Conservation (phyloP, 2,329 filamentous ascomycete species). For the Domatiomyces catenatus region DNA sequence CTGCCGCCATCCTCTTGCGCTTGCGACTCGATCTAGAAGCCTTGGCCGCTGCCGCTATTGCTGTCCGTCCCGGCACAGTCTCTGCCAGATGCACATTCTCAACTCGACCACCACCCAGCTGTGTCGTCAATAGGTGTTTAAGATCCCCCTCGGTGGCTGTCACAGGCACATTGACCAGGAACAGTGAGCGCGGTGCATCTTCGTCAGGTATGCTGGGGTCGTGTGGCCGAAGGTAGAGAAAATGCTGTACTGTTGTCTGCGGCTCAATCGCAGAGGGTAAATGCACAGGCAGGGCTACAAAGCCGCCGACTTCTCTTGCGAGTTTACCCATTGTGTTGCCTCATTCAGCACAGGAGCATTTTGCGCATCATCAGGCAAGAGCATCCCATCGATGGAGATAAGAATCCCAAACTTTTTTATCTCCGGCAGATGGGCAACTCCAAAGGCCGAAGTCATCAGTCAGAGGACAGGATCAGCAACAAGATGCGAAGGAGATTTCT, state of each 20-base stretch:
- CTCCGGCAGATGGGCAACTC: background rate
- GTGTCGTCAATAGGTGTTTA: conserved; percentile 55
- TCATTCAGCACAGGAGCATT: background rate
- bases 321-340: conserved; percentile 22
- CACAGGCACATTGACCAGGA: conserved; percentile 75
- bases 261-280: conserved; percentile 50
- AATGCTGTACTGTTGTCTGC: conserved; percentile 52
- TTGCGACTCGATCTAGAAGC: conserved; percentile 29
- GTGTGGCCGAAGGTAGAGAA: conserved; percentile 75
- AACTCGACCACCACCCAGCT: conserved; percentile 64
- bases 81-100: conserved; percentile 56
- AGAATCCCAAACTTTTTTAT: background rate
- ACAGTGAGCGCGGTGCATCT: conserved; percentile 64
- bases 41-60: conserved; percentile 1
- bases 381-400: background rate
- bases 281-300: conserved; percentile 52
- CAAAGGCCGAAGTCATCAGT: background rate
- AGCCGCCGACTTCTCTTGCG: conserved; percentile 40
- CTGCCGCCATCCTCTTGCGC: conserved; percentile 37
- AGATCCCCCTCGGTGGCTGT: conserved; percentile 69
- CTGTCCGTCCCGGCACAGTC: conserved; percentile 16
- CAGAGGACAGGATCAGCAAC: background rate
- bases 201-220: conserved; percentile 60
- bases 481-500: background rate
- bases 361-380: background rate